Conservation (phyloP, 441 rosid genomes). For the Jatropha podagrica region DNA sequence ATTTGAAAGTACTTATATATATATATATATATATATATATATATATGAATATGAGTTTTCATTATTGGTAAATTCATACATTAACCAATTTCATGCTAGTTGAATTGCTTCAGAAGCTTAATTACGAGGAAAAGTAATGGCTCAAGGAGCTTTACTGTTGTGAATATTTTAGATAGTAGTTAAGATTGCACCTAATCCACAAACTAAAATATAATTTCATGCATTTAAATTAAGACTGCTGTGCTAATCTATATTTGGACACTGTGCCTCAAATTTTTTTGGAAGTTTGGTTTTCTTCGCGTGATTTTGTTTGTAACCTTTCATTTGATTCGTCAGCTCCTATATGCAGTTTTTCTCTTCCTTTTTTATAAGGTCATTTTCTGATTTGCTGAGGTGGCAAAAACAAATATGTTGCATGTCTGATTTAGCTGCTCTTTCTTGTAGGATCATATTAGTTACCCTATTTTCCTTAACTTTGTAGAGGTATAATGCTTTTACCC, state of each 20-base stretch:
- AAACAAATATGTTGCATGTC: not conserved
- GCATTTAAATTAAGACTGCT: not conserved
- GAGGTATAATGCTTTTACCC: not conserved
- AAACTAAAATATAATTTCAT: not conserved
- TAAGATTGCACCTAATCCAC: not conserved
- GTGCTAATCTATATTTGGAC: not conserved
- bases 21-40: not conserved
- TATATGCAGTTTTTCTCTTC: not conserved
- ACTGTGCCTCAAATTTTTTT: not conserved
- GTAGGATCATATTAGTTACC: not conserved
- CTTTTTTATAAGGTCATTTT: not conserved
- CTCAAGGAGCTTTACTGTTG: not conserved
- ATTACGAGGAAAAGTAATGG: not conserved
- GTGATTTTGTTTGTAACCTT: not conserved
- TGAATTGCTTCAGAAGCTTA: not conserved
- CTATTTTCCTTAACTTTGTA: not conserved
- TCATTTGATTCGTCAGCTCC: constrained; percentile 4
- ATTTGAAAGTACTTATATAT: not conserved
- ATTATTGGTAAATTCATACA: not conserved
- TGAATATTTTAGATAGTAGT: not conserved
- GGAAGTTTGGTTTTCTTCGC: not conserved
- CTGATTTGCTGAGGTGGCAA: not conserved
- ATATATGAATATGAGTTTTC: not conserved
- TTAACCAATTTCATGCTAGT: not conserved
- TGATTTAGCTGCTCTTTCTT: constrained; percentile 1